Evolutionary conservation across 805 yeast species (phyloP).

Genomic region (Blastobotrys attinorum): DNA sequence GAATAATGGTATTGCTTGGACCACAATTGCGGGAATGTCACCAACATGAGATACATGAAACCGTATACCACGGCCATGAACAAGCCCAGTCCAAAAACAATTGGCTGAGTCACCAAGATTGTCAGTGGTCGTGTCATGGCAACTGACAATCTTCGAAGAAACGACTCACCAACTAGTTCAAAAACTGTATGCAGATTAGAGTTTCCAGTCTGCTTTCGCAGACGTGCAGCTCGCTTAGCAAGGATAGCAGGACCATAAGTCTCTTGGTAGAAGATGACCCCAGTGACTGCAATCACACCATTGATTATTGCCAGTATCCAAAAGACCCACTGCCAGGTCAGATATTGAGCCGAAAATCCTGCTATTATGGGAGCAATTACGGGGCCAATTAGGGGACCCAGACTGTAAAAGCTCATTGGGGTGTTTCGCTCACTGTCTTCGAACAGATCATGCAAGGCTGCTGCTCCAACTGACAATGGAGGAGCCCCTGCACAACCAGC

Average conservation of each 20-base stretch:
- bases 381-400: conserved; percentile 59
- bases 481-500: conserved; percentile 66
- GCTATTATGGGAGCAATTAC: conserved; percentile 40
- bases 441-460: conserved; percentile 56
- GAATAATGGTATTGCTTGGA: conserved; percentile 38
- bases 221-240: conserved; percentile 36
- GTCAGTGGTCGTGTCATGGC: conserved; percentile 52
- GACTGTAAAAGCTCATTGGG: conserved; percentile 48
- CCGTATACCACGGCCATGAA: conserved; percentile 63
- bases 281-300: conserved; percentile 38
- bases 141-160: conserved; percentile 22
- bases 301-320: conserved; percentile 50
- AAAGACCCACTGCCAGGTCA: conserved; percentile 58
- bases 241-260: conserved; percentile 53
- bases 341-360: conserved; percentile 46
- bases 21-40: conserved; percentile 51
- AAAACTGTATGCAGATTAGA: conserved; percentile 48
- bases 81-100: conserved; percentile 54
- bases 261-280: conserved; percentile 43
- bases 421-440: conserved; percentile 42
- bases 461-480: conserved; percentile 63
- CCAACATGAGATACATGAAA: conserved; percentile 54
- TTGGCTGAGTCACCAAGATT: conserved; percentile 49
- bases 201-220: conserved; percentile 51
- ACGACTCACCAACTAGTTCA: conserved; percentile 31